Conservation (phyloP, 2,329 filamentous ascomycete species). For the Talaromyces sp. region DNA sequence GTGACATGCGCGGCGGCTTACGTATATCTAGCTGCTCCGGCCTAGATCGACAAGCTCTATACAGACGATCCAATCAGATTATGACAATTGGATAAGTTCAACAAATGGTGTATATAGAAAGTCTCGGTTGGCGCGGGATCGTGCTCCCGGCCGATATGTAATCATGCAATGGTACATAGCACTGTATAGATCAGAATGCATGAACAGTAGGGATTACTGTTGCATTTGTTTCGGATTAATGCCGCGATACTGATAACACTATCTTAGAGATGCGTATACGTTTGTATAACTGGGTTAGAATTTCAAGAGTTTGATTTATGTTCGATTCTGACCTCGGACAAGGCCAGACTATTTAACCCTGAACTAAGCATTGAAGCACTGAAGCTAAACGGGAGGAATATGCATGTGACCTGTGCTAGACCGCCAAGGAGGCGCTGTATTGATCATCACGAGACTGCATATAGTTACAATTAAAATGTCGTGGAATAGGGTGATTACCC, state of each 20-base stretch:
- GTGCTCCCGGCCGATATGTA: background rate
- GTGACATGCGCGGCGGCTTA: background rate
- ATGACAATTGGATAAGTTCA: too few relatives aligned
- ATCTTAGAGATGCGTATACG: background rate
- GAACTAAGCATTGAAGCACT: background rate
- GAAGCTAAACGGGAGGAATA: background rate
- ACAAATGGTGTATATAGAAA: background rate
- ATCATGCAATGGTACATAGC: background rate
- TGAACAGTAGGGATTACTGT: background rate
- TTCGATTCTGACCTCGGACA: background rate
- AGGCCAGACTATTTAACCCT: background rate
- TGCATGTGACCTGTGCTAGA: background rate
- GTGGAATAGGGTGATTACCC: too few relatives aligned
- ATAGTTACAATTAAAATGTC: too few relatives aligned
- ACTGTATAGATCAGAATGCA: background rate
- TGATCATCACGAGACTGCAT: too few relatives aligned
- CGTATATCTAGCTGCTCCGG: background rate
- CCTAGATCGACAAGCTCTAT: background rate
- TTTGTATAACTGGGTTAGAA: too few relatives aligned
- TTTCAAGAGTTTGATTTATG: too few relatives aligned
- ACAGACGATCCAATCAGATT: too few relatives aligned
- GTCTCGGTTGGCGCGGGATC: background rate
- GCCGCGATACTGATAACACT: background rate
- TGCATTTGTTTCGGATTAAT: background rate
- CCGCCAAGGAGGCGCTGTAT: background rate